Base-by-base conservation (phyloP, 148 eudicot genomes). In the Camellia sinensis region DNA sequence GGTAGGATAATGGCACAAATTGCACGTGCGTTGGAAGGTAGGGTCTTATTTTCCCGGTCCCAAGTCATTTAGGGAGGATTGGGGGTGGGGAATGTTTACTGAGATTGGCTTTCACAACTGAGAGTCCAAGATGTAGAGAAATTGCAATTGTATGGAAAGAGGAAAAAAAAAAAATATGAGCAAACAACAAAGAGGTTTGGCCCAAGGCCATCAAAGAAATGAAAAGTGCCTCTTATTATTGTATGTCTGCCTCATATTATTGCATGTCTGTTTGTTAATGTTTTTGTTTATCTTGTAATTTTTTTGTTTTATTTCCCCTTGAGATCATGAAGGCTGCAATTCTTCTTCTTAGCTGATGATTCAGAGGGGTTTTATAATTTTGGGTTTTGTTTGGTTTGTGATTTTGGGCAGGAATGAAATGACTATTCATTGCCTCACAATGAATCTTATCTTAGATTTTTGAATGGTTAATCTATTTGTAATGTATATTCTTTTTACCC, bases 61-160 rank as follows among this genome's bases (percentile, higher is more conserved):
- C 69, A 21, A 78, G 80, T 73, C 78, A 46, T 76, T 73, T 46
- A 66, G 75, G 75, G 76, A 54, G 79, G 67, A 59, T 50, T 74
- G 85, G 85, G 85, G 83, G 79, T 29, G 37, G 70, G 86, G 74
- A 83, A 72, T 50, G 70, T 60, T 77, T 63, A 63, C 80, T 78
- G 71, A 84, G 73, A 71, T 73, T 88, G 68, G 89, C 85, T 88
- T 88, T 88, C 89, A 62, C 80, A 82, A 86, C 85, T 81, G 91
- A 79, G 86, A 84, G 89, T 87, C 87, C 68, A 82, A 29, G 81
- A 81, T 89, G 88, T 88, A 91, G 89, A 85, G 83, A 80, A 62
- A 74, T 43, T 72, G 63, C 44, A 80, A 60, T 52, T 84, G 84
- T 73, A 78, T 71, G 73, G 61, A 76, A 77, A 75, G 22, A 6